phyloP scores from a whole-genome alignment of 1,284 basidiomycete genomes.

The Anthracocystis panici-leucophaei region DNA sequence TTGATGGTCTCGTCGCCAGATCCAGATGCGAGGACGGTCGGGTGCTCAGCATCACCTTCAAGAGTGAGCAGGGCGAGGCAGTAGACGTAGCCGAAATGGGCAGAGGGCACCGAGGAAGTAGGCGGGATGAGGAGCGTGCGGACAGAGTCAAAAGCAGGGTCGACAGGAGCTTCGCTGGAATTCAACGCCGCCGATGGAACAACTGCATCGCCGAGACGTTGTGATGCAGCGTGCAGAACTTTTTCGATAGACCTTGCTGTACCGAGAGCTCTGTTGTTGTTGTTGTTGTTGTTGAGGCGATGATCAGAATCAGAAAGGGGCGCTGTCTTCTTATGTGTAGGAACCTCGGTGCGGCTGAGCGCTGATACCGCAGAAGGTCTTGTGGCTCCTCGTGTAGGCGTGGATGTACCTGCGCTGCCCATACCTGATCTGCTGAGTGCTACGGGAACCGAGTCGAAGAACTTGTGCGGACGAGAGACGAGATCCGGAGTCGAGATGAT shows the following conservation, averaged over 20 bases:
- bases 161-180: background rate
- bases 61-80: slow-evolving; percentile 78
- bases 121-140: slow-evolving; percentile 43
- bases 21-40: slow-evolving; percentile 50
- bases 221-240: slow-evolving; percentile 32
- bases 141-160: slow-evolving; percentile 6
- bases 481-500: slow-evolving; percentile 45
- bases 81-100: slow-evolving; percentile 94
- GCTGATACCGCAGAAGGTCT: slow-evolving; percentile 3
- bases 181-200: background rate
- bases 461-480: slow-evolving; percentile 60
- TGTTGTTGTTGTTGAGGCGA: too few species aligned
- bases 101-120: slow-evolving; percentile 74
- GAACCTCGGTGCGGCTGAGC: background rate
- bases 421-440: slow-evolving; percentile 43
- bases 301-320: background rate
- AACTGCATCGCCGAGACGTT: slow-evolving; percentile 29
- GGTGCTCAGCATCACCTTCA: slow-evolving; percentile 35
- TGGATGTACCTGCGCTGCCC: slow-evolving; percentile 34
- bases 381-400: slow-evolving; percentile 15
- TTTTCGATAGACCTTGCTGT: slow-evolving; percentile 25
- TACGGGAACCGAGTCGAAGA: slow-evolving; percentile 70
- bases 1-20: slow-evolving; percentile 89
- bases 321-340: background rate
- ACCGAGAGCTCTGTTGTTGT: slow-evolving; percentile 10